Base-by-base conservation (phyloP, 495 filamentous ascomycete species). In the Penicillium argentinense region DNA sequence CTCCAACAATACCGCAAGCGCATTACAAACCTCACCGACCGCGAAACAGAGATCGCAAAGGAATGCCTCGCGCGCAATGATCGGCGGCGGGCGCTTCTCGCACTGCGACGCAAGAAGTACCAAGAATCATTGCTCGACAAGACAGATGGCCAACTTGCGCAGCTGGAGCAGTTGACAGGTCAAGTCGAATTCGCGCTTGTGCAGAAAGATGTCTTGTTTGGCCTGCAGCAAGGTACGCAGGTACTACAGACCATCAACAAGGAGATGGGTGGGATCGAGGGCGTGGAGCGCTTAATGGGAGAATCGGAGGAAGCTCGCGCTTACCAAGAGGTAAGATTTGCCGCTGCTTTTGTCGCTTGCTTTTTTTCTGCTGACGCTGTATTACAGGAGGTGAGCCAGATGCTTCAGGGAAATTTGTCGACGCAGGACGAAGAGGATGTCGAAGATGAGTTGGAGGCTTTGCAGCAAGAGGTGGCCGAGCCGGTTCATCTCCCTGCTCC, bases 391-490 rank as follows among this genome's bases (percentile, higher is more conserved):
- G 77, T 98, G 49, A 91, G 83, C 65, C 89, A 93, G 32, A 89
- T 96, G 84, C 78, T 98, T 9, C 87, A 80, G 8, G 89, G 88
- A 2, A 76, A 80, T 49, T 85, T 97, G 71, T 88, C 87, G 27
- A 91, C 88, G 58, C 86, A 92, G 59, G 95, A 97, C 67, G 93
- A 97, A 64, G 95, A 97, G 50, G 93, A 97, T 59, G 95, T 97
- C 18, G 95, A 97, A 60, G 91, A 97, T 57, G 93, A 97, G 71
- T 68, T 98, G 52, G 89, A 86, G 37, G 84, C 78, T 14, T 69
- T 97, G 45, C 84, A 89, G 62, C 78, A 72, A 13, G 85, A 96
- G 64, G 67, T 88, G 9, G 70, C 67, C 37, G 64, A 67, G 19
- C 54, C 70, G 18, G 63, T 67, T 26, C 50, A 60, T 38, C 48